Evolutionary conservation across 1,284 basidiomycete species (phyloP).

Genomic region (Mrakiaceae sp.): DNA sequence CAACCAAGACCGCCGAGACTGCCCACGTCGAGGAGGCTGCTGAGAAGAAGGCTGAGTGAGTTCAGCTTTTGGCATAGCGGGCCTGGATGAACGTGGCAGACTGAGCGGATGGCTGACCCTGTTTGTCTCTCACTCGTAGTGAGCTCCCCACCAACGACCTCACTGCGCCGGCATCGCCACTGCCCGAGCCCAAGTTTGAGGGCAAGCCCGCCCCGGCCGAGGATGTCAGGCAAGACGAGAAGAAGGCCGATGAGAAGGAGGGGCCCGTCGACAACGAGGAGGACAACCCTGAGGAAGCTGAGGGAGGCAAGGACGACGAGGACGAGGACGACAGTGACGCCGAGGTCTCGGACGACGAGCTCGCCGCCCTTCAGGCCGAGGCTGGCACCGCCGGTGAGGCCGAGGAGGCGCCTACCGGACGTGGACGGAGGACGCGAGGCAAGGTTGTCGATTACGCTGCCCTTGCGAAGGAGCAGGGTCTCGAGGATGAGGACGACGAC

Average conservation of each 20-base stretch:
- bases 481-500: neutral
- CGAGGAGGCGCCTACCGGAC: neutral
- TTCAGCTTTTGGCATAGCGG: too few relatives aligned
- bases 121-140: neutral
- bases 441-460: neutral
- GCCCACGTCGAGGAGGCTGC: neutral
- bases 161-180: neutral
- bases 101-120: neutral
- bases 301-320: neutral
- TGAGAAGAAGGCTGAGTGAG: neutral
- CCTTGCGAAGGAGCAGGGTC: neutral
- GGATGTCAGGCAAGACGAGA: neutral
- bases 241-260: neutral
- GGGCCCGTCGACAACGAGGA: neutral
- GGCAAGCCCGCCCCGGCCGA: neutral
- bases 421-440: neutral
- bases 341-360: neutral
- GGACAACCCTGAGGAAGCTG: neutral
- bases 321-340: conserved; percentile 2
- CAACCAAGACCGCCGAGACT: neutral
- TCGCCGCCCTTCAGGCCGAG: neutral
- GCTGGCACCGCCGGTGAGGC: too few relatives aligned
- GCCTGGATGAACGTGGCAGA: neutral
- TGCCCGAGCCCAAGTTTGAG: neutral
- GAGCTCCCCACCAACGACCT: neutral